Conservation (phyloP, 1,284 basidiomycete genomes). For the Trametes polyzona region DNA sequence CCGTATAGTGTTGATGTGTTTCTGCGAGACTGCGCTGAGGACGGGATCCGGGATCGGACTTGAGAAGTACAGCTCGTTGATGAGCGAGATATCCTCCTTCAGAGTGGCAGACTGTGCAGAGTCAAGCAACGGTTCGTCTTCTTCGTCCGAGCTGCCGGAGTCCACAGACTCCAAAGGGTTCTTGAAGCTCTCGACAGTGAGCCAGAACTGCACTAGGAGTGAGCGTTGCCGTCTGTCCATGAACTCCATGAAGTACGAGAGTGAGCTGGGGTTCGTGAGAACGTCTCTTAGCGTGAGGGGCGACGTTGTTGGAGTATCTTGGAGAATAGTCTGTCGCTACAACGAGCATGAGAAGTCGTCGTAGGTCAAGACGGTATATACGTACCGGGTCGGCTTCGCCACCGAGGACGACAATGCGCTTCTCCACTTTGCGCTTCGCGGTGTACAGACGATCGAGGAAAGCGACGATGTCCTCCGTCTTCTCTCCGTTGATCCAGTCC, state of each 20-base stretch:
- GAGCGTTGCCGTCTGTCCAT: constrained; percentile 91
- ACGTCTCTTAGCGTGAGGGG: constrained; percentile 68
- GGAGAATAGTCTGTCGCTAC: constrained; percentile 31
- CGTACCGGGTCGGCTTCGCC: constrained; percentile 66
- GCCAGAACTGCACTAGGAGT: constrained; percentile 93
- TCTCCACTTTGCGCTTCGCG: constrained; percentile 85
- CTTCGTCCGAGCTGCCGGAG: constrained; percentile 69
- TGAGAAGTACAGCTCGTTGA: constrained; percentile 86
- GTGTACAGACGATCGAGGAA: constrained; percentile 89
- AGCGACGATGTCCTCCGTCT: constrained; percentile 82
- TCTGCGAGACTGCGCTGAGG: constrained; percentile 68
- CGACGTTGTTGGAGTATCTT: constrained; percentile 32
- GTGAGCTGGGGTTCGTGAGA: constrained; percentile 83
- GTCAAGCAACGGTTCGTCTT: constrained; percentile 66
- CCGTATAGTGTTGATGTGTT: constrained; percentile 71
- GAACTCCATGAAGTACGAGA: constrained; percentile 97
- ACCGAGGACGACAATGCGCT: constrained; percentile 81
- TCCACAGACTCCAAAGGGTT: constrained; percentile 89
- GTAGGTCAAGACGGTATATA: not conserved
- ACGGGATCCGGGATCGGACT: constrained; percentile 59
- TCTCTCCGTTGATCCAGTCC: constrained; percentile 82
- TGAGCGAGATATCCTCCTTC: constrained; percentile 85
- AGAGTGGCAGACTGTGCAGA: constrained; percentile 63
- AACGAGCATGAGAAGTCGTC: not conserved
- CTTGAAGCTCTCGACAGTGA: constrained; percentile 96